Evolutionary conservation across 805 yeast genomes (phyloP), one percentile per base, ranked within the genome.

Genomic region (Kodamaea nitidulidarum): DNA sequence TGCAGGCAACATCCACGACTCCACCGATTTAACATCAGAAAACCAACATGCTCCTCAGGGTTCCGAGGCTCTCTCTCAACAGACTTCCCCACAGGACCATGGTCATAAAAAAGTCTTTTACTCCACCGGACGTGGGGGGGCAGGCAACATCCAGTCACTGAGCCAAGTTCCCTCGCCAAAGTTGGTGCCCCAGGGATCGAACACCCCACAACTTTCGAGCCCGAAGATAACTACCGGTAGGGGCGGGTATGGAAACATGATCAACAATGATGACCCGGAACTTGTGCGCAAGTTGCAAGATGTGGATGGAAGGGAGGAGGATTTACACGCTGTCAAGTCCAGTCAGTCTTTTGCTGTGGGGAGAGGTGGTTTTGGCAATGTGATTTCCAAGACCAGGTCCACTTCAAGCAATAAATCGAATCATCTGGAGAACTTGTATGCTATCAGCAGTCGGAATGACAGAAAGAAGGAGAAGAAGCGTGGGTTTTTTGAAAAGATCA

Each of bases 81-180:
- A 18, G 16, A 28, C 27, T 28, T 35, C 38, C 35, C 38, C 27
- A 29, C 21, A 33, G n/a, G 31, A 27, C 6, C 16, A 4, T 5
- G 4, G 12, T 10, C 35, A 24, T 17, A 62, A 60, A 42, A 58
- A 50, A 46, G 54, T 64, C 5, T 65, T 63, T 42, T 74, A 73
- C 47, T 71, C 86, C n/a, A 82, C 88, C 0, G 90, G 90, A 4
- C 71, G 91, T 47, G 91, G 91, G 8, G 91, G 91, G 7, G 82
- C 83, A 1, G 90, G 90, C 4, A 83, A 83, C 57, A 76, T 82
- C 39, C 65, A 72, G 48, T 49, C 65, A 3, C 43, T 37, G 43
- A 48, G 54, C 28, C 57, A 64, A 22, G 56, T 65, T 17, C 78
- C 79, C 3, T 67, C 76, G 7, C 84, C 84, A 3, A 74, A 69